These are phyloP conservation scores for Trametes sanguinea DNA, from an alignment of 768 basidiomycete species.

Conservation along the genomic window DNA sequence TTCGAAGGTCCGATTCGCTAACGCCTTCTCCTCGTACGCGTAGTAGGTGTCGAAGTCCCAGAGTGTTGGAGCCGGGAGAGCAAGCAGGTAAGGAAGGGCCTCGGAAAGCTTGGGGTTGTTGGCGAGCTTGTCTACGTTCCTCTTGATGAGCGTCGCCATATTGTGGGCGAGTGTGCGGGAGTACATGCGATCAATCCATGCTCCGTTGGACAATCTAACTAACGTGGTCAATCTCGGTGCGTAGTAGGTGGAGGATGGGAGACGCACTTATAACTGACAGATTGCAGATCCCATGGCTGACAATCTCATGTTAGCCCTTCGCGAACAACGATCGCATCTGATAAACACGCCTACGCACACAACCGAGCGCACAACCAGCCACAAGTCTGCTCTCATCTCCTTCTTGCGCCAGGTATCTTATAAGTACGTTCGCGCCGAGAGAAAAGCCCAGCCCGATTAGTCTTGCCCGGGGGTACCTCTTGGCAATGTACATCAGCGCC, in stretches of 20 bases:
- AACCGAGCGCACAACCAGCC: conserved; percentile 71
- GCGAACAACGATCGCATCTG: background rate
- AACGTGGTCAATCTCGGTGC: conserved; percentile 40
- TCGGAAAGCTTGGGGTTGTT: conserved; percentile 10
- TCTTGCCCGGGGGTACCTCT: conserved; percentile 74
- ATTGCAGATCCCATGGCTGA: conserved; percentile 10
- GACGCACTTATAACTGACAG: conserved; percentile 7
- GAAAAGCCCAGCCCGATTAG: conserved; percentile 92
- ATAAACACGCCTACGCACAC: conserved; percentile 43
- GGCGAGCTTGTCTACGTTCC: conserved; percentile 45
- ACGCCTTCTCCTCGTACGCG: conserved; percentile 28
- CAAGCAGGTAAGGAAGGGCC: conserved; percentile 9
- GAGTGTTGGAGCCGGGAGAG: conserved; percentile 4
- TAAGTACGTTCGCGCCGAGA: conserved; percentile 87
- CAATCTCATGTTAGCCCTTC: background rate
- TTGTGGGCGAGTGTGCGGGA: conserved; percentile 55
- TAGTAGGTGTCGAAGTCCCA: conserved; percentile 12
- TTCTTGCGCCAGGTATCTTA: conserved; percentile 87
- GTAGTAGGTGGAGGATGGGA: background rate
- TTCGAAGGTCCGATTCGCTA: conserved; percentile 36
- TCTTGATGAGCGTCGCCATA: conserved; percentile 63
- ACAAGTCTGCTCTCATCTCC: conserved; percentile 59
- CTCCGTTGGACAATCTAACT: conserved; percentile 41
- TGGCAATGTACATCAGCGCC: conserved; percentile 73
- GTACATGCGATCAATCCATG: conserved; percentile 27